phyloP scores from a whole-genome alignment of 805 yeast species.

The Candida sonorensis region DNA sequence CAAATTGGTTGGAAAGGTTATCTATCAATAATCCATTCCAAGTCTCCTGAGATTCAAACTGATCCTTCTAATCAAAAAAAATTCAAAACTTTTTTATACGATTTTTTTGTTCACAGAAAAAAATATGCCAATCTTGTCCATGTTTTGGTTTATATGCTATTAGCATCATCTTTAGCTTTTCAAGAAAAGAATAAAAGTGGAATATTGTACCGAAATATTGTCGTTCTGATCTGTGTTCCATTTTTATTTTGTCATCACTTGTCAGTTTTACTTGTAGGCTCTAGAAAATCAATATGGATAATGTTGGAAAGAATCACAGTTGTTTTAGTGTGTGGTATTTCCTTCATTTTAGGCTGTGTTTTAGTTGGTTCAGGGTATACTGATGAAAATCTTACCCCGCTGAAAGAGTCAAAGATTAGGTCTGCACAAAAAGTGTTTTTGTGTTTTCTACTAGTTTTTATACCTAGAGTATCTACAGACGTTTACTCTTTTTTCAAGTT shows the following conservation, averaged over 20 bases:
- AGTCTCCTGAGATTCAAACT: too few relatives aligned
- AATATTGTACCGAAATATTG: slow-evolving; percentile 30
- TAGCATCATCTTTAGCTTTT: slow-evolving; percentile 45
- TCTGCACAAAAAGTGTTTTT: slow-evolving; percentile 51
- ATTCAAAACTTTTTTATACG: slow-evolving; percentile 40
- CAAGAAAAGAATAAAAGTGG: slow-evolving; percentile 39
- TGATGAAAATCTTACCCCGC: too few relatives aligned
- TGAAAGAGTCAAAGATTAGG: too few relatives aligned
- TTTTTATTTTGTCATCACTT: slow-evolving; percentile 38
- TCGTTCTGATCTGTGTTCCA: slow-evolving; percentile 40
- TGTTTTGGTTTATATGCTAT: slow-evolving; percentile 45
- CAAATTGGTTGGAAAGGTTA: slow-evolving; percentile 81
- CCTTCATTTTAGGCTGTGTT: slow-evolving; percentile 41
- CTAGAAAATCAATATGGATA: slow-evolving; percentile 33
- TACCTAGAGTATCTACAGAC: slow-evolving; percentile 41
- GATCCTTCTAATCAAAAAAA: too few relatives aligned
- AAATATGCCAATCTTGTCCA: slow-evolving; percentile 35
- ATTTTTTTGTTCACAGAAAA: slow-evolving; percentile 43
- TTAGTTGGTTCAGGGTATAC: too few relatives aligned
- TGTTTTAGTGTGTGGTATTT: slow-evolving; percentile 40
- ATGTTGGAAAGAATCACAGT: slow-evolving; percentile 58
- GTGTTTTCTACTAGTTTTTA: slow-evolving; percentile 46
- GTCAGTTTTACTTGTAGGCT: slow-evolving; percentile 44
- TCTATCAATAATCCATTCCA: too few relatives aligned
- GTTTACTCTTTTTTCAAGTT: slow-evolving; percentile 66